Evolutionary conservation across 768 basidiomycete genomes (phyloP).

Genomic region (Tylopilus vinaceipallidus): DNA sequence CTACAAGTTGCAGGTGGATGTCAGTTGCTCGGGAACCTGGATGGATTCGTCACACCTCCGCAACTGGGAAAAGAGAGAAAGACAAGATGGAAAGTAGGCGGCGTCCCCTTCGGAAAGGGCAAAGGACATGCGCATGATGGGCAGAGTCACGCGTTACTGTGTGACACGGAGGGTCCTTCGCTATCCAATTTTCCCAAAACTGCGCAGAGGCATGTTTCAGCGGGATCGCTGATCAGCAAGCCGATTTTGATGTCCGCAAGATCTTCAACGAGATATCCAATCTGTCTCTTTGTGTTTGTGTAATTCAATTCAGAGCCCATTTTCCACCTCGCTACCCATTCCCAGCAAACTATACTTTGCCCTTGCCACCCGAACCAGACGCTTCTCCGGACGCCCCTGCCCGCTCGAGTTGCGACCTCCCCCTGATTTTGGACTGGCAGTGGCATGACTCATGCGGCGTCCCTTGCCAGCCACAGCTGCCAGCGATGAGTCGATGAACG

Average conservation of each 20-base stretch:
- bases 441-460: slow-evolving; percentile 17
- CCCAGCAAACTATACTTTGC: neutral
- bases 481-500: neutral
- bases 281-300: neutral
- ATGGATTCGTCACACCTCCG: slow-evolving; percentile 5
- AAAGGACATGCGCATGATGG: neutral
- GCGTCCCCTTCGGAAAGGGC: neutral
- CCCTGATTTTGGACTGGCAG: slow-evolving; percentile 15
- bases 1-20: neutral
- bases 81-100: neutral
- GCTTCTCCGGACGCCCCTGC: slow-evolving; percentile 5
- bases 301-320: neutral
- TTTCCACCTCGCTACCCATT: neutral
- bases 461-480: slow-evolving; percentile 4
- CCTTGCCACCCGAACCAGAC: slow-evolving; percentile 2
- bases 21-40: slow-evolving; percentile 4
- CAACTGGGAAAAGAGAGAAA: neutral
- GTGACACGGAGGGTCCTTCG: slow-evolving; percentile 17
- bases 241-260: slow-evolving; percentile 13
- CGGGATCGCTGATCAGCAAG: slow-evolving; percentile 14
- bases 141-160: slow-evolving; percentile 19
- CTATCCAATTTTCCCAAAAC: slow-evolving; percentile 11
- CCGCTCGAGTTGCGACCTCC: slow-evolving; percentile 10
- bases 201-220: slow-evolving; percentile 1
- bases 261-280: slow-evolving; percentile 13